Base-by-base conservation (phyloP, 176 grass and related monocot genomes). In the Hordeum marinum region DNA sequence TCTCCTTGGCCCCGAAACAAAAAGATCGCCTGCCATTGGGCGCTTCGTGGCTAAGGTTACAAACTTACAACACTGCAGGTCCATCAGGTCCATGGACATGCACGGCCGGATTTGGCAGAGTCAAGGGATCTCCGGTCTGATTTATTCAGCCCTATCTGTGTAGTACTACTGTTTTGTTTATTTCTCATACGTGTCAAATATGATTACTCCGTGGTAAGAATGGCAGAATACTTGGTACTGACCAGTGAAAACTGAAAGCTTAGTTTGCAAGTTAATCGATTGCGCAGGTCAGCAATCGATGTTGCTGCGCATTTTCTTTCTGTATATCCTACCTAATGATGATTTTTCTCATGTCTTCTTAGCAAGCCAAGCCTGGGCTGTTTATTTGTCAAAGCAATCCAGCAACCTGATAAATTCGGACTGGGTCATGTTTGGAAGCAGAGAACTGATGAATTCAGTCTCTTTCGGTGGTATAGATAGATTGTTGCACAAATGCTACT, bases 31-130 rank as follows among this genome's bases (percentile, higher is more conserved):
- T 36, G 75, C 60, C 89, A 83, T 80, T 87, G 29, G 84, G 89
- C 84, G 75, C 84, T 90, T 86, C 80, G 27, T 35, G 26, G 75
- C 32, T 87, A 87, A 90, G 85, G 75, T 72, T 76, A 68, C 1
- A 29, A 29, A n/a, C n/a, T n/a, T 2, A 29, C 46, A 39, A n/a
- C 60, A 9, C 59, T 21, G 46, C 20, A 5, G 29, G 39, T 67
- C 31, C 27, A 8, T 5, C 37, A 29, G 29, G 1, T 24, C 57
- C 42, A 59, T 50, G 35, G 73, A 10, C 72, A 71, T 37, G 42
- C 31, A 25, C 34, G 36, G 65, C 79, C 17, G 36, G 76, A 39
- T 68, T 75, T 48, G 80, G 41, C 37, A 23, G 27, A 60, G 59
- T 79, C 80, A 4, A 58, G 55, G 72, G 42, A 73, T 65, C 21